A percentile compares a stretch with the other conserved stretches of the same genome.
phyloP scores from a whole-genome alignment of 169 alveolate genomes.

The Ichthyophthirius multifiliis region DNA sequence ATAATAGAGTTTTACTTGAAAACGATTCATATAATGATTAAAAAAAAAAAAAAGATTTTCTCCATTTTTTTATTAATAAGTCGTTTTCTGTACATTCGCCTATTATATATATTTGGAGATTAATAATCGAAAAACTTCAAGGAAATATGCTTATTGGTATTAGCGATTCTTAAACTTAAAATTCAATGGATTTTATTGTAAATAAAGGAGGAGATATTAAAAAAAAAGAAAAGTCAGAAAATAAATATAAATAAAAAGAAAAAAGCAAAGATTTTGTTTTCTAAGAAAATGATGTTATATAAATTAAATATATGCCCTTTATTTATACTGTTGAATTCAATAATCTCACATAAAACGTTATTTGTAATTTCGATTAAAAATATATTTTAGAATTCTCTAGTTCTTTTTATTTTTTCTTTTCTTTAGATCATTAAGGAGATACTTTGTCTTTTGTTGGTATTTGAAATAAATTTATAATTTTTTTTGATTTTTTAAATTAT shows the following conservation, averaged over 20 bases:
- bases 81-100: slow-evolving; percentile 4
- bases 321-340: not conserved
- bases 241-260: slow-evolving; percentile 7
- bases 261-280: not conserved
- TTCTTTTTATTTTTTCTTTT: not conserved
- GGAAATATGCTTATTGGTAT: slow-evolving; percentile 7
- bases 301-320: not conserved
- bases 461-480: too few relatives aligned
- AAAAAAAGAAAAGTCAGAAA: not conserved
- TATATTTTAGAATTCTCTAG: not conserved
- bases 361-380: not conserved
- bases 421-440: slow-evolving; percentile 2
- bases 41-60: not conserved
- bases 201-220: slow-evolving; percentile 6
- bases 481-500: too few relatives aligned
- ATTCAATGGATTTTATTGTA: slow-evolving; percentile 6
- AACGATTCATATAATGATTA: not conserved
- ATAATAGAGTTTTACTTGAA: not conserved
- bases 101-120: not conserved
- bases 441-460: too few relatives aligned
- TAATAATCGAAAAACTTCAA: not conserved
- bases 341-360: not conserved
- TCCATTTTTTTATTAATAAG: not conserved
- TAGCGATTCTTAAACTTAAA: not conserved
- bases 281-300: not conserved